A percentile compares a stretch with the other conserved stretches of the same genome.
Evolutionary conservation across 2,329 filamentous ascomycete species (phyloP).

Genomic region (Parastagonospora nodorum): DNA sequence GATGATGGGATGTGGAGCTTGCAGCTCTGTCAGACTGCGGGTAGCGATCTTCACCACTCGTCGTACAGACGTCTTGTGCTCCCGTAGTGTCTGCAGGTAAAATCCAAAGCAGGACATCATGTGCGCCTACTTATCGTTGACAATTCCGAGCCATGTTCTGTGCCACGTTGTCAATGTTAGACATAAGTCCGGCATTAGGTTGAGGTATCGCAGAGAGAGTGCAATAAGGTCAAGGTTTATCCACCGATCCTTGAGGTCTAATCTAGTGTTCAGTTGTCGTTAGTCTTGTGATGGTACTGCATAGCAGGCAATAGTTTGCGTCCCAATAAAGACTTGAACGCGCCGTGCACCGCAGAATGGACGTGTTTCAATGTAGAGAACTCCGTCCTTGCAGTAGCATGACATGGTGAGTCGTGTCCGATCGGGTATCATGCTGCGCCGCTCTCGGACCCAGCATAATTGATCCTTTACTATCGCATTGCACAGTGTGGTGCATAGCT

Average conservation of each 20-base stretch:
- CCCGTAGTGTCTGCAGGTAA: constrained; percentile 25
- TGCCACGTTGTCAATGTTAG: constrained; percentile 16
- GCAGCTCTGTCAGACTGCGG: constrained; percentile 20
- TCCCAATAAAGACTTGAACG: constrained; percentile 18
- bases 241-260: constrained; percentile 19
- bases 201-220: background rate
- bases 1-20: constrained; percentile 22
- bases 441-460: background rate
- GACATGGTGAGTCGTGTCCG: constrained; percentile 15
- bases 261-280: constrained; percentile 9
- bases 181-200: background rate
- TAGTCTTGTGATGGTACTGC: constrained; percentile 13
- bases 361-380: constrained; percentile 21
- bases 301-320: constrained; percentile 20
- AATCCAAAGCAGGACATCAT: constrained; percentile 22
- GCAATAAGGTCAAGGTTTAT: constrained; percentile 6
- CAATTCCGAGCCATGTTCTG: constrained; percentile 18
- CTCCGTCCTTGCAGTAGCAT: constrained; percentile 28
- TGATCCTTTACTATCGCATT: background rate
- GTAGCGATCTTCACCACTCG: constrained; percentile 9
- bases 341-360: constrained; percentile 26
- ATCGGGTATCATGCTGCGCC: constrained; percentile 14
- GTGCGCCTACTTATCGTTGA: constrained; percentile 23
- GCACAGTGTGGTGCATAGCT: no score
- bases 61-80: constrained; percentile 20